Evolutionary conservation across 306 rosid genomes (phyloP).

Genomic region (Quercus ilex): DNA sequence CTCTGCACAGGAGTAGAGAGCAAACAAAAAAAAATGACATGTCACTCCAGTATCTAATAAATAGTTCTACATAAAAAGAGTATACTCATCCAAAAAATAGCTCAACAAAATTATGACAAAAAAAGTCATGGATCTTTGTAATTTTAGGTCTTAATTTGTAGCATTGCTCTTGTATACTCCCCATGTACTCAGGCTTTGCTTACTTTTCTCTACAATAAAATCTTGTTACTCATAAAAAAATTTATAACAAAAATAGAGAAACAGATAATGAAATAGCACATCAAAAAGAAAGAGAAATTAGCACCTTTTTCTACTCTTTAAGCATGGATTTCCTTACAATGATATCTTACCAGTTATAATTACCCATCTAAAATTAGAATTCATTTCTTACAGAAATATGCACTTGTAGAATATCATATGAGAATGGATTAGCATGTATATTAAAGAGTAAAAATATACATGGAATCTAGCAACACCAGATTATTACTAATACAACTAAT

Average conservation of each 20-base stretch:
- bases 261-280: not conserved
- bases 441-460: not conserved
- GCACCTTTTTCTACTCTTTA: not conserved
- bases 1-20: slow-evolving; percentile 53
- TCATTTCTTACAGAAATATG: not conserved
- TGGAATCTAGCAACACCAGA: not conserved
- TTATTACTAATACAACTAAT: not conserved
- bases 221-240: no score
- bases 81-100: not conserved
- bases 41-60: not conserved
- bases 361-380: not conserved
- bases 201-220: no score
- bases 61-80: not conserved
- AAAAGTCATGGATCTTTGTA: not conserved
- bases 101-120: slow-evolving; percentile 17
- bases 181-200: no score
- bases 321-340: not conserved
- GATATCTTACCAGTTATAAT: not conserved
- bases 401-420: not conserved
- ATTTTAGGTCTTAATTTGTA: no score
- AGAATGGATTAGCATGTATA: not conserved
- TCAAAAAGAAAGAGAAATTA: not conserved
- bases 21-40: slow-evolving; percentile 22
- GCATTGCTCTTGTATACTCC: no score
- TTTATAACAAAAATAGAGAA: not conserved